Base-by-base conservation (phyloP, 768 basidiomycete genomes). In the Candolleomyces efflorescens region DNA sequence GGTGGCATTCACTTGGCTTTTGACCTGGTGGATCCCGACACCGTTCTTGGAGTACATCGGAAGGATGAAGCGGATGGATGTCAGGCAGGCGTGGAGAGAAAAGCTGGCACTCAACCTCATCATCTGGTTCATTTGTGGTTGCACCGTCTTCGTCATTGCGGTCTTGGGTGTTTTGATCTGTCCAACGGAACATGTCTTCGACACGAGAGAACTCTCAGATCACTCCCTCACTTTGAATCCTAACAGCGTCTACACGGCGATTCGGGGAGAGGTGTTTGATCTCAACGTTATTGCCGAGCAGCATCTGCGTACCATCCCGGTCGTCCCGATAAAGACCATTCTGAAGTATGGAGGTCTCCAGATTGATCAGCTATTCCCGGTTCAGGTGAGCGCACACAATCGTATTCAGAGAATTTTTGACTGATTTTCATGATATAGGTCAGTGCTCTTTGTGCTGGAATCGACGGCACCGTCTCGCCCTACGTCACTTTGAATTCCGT, bases 31-130 rank as follows among this genome's bases (percentile, higher is more conserved):
- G 92, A 72, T 94, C 5, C 97, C 96, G 0, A 85, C 80, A 12
- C 80, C 79, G 2, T 71, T 86, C 52, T 74, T 99, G 44, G 78
- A 71, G 10, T 85, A 82, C 68, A 60, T 92, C 54, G 94, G 96
- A 1, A 81, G 92, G 26, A 97, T 98, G 94, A 97, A 98, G 75
- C 88, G 96, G 6, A 70, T 88, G 61, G 97, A 99, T 65, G 80
- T 99, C 22, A 84, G 90, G 23, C 94, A 98, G 71, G 97, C 97
- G 1, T 99, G 97, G 97, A 78, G 96, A 58, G 97, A 98, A 73
- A 98, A 99, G 72, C 78, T 98, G 1, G 92, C 93, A 3, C 82
- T 98, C 67, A 98, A 98, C 71, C 72, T 99, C 58, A 77, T 99
- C 73, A 98, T 99, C 64, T 98, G 95, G 96, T 85, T 97, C 67